A percentile compares a stretch with the other conserved stretches of the same genome.
Evolutionary conservation across 2,329 filamentous ascomycete genomes (phyloP).

Genomic region (Pezicula carpinea): DNA sequence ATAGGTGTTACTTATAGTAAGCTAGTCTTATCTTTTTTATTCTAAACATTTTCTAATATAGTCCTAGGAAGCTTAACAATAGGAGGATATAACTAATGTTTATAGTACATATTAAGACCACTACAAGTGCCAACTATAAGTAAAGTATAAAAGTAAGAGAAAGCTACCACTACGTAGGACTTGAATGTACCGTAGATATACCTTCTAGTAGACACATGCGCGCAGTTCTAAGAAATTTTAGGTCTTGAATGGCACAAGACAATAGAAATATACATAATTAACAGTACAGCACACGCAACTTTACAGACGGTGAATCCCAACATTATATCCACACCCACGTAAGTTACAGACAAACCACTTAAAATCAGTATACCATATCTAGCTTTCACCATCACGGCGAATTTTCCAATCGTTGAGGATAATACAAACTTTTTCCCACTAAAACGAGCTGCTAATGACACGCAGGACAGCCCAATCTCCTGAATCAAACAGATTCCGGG

Average conservation of each 20-base stretch:
- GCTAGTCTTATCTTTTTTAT: conserved; percentile 5
- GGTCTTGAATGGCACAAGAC: conserved; percentile 30
- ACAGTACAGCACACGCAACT: conserved; percentile 19
- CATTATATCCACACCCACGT: conserved; percentile 30
- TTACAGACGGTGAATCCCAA: conserved; percentile 25
- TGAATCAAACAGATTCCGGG: too few species aligned
- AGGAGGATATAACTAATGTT: conserved; percentile 31
- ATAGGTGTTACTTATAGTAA: conserved; percentile 35
- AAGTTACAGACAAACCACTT: conserved; percentile 19
- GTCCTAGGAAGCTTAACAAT: conserved; percentile 34
- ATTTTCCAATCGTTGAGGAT: conserved; percentile 25
- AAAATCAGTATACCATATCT: conserved; percentile 29
- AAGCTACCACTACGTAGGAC: conserved; percentile 22
- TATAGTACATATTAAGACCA: background rate
- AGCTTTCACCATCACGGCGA: conserved; percentile 30
- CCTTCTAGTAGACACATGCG: conserved; percentile 30
- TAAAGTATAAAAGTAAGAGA: conserved; percentile 4
- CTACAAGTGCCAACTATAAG: too few species aligned
- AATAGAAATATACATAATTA: conserved; percentile 29
- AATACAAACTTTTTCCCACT: conserved; percentile 32
- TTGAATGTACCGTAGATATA: conserved; percentile 34
- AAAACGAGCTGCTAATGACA: conserved; percentile 26
- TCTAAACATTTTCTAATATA: conserved; percentile 8
- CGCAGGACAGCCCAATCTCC: conserved; percentile 32
- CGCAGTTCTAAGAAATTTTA: conserved; percentile 29